phyloP scores from a whole-genome alignment of 1,284 basidiomycete species.

The Cryptococcus amylolentus region DNA sequence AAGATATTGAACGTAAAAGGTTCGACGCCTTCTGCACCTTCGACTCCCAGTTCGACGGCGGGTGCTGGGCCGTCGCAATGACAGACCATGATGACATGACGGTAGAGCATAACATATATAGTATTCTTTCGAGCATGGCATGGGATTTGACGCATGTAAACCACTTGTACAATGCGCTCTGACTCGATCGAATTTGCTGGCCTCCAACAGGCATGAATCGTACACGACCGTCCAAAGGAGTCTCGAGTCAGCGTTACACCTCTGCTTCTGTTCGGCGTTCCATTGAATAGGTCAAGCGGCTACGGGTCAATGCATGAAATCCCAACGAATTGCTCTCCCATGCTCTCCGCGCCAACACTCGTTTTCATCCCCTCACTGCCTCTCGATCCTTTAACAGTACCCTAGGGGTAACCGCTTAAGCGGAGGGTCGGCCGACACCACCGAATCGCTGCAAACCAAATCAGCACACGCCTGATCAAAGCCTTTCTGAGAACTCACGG shows the following conservation, averaged over 20 bases:
- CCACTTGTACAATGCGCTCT: too few relatives aligned
- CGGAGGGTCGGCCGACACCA: slow-evolving; percentile 77
- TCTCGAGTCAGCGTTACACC: too few relatives aligned
- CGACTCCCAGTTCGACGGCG: neutral
- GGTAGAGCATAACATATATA: too few relatives aligned
- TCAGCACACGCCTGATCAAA: neutral
- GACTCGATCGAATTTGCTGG: too few relatives aligned
- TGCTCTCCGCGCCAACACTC: neutral
- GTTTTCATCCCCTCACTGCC: neutral
- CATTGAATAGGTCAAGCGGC: neutral
- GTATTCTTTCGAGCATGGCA: neutral
- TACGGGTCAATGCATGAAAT: neutral
- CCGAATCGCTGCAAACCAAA: slow-evolving; percentile 58
- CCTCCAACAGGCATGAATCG: too few relatives aligned
- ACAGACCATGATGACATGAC: too few relatives aligned
- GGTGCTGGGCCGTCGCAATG: slow-evolving; percentile 9
- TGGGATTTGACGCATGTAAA: neutral
- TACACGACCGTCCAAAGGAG: too few relatives aligned
- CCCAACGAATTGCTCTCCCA: neutral
- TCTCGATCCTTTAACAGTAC: neutral
- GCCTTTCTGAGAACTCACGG: slow-evolving; percentile 44
- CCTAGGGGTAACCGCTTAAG: slow-evolving; percentile 45
- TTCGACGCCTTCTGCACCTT: neutral
- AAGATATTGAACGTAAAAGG: slow-evolving; percentile 31
- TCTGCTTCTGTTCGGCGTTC: too few relatives aligned